A percentile compares a stretch with the other conserved stretches of the same genome.
These are phyloP conservation scores for Moniliella sp. DNA, from an alignment of 1,284 basidiomycete genomes.

Conservation along the genomic window DNA sequence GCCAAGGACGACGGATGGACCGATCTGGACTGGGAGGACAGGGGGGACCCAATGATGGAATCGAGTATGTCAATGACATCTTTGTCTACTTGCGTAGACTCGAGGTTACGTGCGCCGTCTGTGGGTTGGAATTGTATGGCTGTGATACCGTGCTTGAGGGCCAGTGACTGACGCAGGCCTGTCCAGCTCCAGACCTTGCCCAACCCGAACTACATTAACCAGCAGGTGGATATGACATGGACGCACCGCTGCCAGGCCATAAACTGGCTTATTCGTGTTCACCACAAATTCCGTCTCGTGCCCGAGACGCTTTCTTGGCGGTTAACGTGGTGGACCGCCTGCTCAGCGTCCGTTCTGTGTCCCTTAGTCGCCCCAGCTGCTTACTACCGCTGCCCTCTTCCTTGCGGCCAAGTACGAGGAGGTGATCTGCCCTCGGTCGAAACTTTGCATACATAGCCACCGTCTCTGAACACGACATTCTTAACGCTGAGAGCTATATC, in stretches of 20 bases:
- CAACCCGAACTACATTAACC: conserved; percentile 24
- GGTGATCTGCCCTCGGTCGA: conserved; percentile 60
- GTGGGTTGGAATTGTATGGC: background rate
- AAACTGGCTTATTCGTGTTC: conserved; percentile 93
- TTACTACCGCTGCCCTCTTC: conserved; percentile 80
- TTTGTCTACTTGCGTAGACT: conserved; percentile 68
- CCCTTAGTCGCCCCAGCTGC: conserved; percentile 74
- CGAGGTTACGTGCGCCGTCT: conserved; percentile 35
- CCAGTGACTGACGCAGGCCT: no score
- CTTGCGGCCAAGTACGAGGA: conserved; percentile 89
- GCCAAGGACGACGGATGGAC: conserved; percentile 45
- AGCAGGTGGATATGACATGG: conserved; percentile 29
- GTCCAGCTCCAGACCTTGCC: conserved; percentile 18
- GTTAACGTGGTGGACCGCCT: conserved; percentile 93
- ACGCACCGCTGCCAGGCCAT: conserved; percentile 56
- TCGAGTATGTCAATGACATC: conserved; percentile 83
- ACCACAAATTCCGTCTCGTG: conserved; percentile 71
- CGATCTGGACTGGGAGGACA: conserved; percentile 76
- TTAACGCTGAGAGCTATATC: conserved; percentile 64
- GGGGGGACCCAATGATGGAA: conserved; percentile 87
- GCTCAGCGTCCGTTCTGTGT: conserved; percentile 68
- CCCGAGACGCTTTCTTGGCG: conserved; percentile 83
- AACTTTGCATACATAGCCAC: conserved; percentile 48
- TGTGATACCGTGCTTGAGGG: no score
- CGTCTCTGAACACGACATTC: conserved; percentile 28